phyloP scores from a whole-genome alignment of 2,329 filamentous ascomycete genomes.

The Neonectria hederae region DNA sequence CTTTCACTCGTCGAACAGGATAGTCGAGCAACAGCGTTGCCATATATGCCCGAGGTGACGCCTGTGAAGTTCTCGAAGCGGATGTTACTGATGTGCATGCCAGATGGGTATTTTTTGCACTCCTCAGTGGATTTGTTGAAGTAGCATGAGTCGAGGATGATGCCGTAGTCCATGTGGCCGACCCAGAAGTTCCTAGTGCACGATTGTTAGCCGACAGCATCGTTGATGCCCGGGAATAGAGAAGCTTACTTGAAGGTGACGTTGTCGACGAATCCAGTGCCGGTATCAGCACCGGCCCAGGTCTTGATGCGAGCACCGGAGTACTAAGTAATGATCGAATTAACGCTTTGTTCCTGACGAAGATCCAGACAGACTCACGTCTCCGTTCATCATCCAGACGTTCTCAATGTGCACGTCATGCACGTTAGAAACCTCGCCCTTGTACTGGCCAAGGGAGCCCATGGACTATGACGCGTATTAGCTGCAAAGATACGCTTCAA shows the following conservation, averaged over 20 bases:
- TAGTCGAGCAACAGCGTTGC: conserved; percentile 62
- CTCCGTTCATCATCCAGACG: conserved; percentile 61
- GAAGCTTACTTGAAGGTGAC: conserved; percentile 59
- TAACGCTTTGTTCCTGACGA: not conserved
- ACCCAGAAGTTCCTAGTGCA: conserved; percentile 61
- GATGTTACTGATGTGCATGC: conserved; percentile 68
- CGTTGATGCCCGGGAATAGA: fast-evolving
- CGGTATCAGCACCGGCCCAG: conserved; percentile 66
- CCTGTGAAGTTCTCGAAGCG: conserved; percentile 68
- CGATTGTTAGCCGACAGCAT: not conserved
- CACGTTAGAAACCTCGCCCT: conserved; percentile 63
- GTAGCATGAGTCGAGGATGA: conserved; percentile 71
- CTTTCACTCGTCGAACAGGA: conserved; percentile 62
- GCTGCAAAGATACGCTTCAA: conserved; percentile 9
- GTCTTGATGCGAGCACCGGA: conserved; percentile 68
- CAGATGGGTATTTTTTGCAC: conserved; percentile 63
- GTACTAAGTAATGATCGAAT: conserved; percentile 15
- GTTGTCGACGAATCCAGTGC: conserved; percentile 70
- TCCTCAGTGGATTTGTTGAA: conserved; percentile 62
- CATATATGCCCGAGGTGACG: conserved; percentile 64
- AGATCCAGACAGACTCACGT: conserved; percentile 31
- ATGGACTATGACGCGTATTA: conserved; percentile 47
- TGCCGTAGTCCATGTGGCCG: conserved; percentile 65
- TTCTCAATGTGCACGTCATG: conserved; percentile 68
- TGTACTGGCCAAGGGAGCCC: conserved; percentile 67